phyloP scores from a whole-genome alignment of 768 basidiomycete genomes.

The Gloeostereum incarnatum region DNA sequence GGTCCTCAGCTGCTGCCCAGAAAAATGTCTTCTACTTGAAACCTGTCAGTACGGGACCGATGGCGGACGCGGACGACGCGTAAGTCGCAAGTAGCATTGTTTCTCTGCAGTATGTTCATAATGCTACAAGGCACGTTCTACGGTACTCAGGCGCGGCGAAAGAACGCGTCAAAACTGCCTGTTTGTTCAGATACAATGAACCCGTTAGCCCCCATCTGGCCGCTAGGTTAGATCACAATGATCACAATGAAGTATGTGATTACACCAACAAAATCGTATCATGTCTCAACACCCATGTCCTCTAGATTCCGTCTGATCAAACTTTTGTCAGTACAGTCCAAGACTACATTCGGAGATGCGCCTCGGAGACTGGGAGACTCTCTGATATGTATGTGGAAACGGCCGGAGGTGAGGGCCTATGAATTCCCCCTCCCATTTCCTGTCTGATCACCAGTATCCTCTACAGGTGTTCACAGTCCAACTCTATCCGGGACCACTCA shows the following conservation, averaged over 20 bases:
- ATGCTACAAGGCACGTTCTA: slow-evolving; percentile 50
- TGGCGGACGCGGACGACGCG: slow-evolving; percentile 79
- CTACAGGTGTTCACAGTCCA: slow-evolving; percentile 84
- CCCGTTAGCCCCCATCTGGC: slow-evolving; percentile 95
- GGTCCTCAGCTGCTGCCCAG: slow-evolving; percentile 56
- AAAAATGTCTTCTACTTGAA: slow-evolving; percentile 66
- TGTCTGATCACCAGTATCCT: slow-evolving; percentile 6
- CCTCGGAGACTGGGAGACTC: slow-evolving; percentile 17
- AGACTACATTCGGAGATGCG: slow-evolving; percentile 48
- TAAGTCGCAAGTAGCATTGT: slow-evolving; percentile 29
- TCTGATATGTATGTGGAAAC: slow-evolving; percentile 84
- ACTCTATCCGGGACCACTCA: slow-evolving; percentile 78
- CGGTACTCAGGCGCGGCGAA: slow-evolving; percentile 34
- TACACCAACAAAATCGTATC: slow-evolving; percentile 1
- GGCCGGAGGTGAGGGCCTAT: slow-evolving; percentile 74
- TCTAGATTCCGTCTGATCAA: slow-evolving; percentile 52
- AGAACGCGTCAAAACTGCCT: slow-evolving; percentile 45
- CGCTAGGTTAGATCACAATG: slow-evolving; percentile 34
- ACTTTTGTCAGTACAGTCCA: slow-evolving; percentile 59
- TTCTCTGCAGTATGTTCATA: slow-evolving; percentile 1
- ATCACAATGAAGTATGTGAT: not conserved
- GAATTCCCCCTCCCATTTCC: slow-evolving; percentile 3
- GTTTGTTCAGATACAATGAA: slow-evolving; percentile 76
- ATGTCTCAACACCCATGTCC: slow-evolving; percentile 11
- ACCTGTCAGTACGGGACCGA: slow-evolving; percentile 84